Percentiles rank a stretch among this genome's conserved stretches.
Evolutionary conservation across 2,329 filamentous ascomycete species (phyloP).

Genomic region (Dactylella cylindrospora): DNA sequence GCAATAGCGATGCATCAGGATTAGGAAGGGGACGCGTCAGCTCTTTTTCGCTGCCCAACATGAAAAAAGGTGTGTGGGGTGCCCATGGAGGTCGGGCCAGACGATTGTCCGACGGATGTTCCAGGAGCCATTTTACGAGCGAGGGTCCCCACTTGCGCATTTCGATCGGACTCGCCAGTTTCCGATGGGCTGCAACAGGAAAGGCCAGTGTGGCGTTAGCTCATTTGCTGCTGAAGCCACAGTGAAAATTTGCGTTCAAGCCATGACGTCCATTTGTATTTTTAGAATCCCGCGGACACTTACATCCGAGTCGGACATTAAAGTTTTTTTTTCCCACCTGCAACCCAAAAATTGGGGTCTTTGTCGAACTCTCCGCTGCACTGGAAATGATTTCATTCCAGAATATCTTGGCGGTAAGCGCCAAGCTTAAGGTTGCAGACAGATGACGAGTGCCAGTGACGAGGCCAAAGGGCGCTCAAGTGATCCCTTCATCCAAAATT

Average conservation of each 20-base stretch:
- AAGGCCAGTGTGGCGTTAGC: constrained; percentile 25
- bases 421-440: constrained; percentile 42
- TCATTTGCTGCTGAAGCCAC: constrained; percentile 26
- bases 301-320: constrained; percentile 43
- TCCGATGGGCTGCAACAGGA: constrained; percentile 22
- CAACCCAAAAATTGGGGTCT: constrained; percentile 11
- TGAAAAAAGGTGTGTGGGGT: constrained; percentile 14
- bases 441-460: constrained; percentile 42
- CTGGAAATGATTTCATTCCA: constrained; percentile 33
- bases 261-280: no score
- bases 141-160: constrained; percentile 37
- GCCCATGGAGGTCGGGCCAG: constrained; percentile 21
- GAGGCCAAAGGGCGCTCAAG: constrained; percentile 30
- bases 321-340: constrained; percentile 19
- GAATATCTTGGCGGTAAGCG: constrained; percentile 42
- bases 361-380: constrained; percentile 1
- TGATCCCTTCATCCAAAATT: no score
- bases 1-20: constrained; percentile 35
- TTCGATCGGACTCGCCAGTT: constrained; percentile 29
- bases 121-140: no score
- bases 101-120: constrained; percentile 32
- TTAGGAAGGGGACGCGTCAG: constrained; percentile 40
- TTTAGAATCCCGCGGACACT: constrained; percentile 26
- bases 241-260: neutral
- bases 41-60: constrained; percentile 37